These are phyloP conservation scores for Fusarium sp. DNA, from an alignment of 2,329 filamentous ascomycete species.

Conservation along the genomic window DNA sequence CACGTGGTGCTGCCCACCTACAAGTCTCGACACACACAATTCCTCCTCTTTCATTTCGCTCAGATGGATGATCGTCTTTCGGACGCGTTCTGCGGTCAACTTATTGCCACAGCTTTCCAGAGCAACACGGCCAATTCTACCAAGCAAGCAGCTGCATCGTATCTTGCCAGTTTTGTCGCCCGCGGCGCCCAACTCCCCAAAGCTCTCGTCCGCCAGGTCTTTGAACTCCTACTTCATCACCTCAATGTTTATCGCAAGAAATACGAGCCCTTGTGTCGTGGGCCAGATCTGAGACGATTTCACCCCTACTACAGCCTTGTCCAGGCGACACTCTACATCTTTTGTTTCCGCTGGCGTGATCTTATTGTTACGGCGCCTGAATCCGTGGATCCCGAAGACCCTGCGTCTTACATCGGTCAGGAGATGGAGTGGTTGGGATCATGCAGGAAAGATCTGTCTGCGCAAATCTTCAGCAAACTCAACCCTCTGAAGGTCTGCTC, in stretches of 20 bases:
- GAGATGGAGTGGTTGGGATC: constrained; percentile 82
- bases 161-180: constrained; percentile 93
- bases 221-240: constrained; percentile 80
- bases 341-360: constrained; percentile 98
- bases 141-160: constrained; percentile 87
- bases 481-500: constrained; percentile 97
- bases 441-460: constrained; percentile 78
- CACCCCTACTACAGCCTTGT: constrained; percentile 86
- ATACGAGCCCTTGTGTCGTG: constrained; percentile 79
- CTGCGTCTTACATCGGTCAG: constrained; percentile 69
- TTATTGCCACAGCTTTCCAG: constrained; percentile 63
- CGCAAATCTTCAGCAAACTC: constrained; percentile 85
- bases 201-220: constrained; percentile 82
- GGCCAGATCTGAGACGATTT: constrained; percentile 87
- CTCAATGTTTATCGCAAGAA: constrained; percentile 78
- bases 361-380: constrained; percentile 74
- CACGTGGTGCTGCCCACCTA: constrained; percentile 91
- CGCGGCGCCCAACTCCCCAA: constrained; percentile 84
- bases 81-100: constrained; percentile 83
- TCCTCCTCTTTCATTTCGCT: constrained; percentile 94
- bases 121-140: constrained; percentile 76
- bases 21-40: constrained; percentile 92
- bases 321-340: constrained; percentile 93
- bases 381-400: constrained; percentile 70
- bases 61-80: constrained; percentile 83